Percentiles rank a stretch among this genome's conserved stretches.
phyloP scores from a whole-genome alignment of 495 filamentous ascomycete species.

The Staphylotrichum longicolle region DNA sequence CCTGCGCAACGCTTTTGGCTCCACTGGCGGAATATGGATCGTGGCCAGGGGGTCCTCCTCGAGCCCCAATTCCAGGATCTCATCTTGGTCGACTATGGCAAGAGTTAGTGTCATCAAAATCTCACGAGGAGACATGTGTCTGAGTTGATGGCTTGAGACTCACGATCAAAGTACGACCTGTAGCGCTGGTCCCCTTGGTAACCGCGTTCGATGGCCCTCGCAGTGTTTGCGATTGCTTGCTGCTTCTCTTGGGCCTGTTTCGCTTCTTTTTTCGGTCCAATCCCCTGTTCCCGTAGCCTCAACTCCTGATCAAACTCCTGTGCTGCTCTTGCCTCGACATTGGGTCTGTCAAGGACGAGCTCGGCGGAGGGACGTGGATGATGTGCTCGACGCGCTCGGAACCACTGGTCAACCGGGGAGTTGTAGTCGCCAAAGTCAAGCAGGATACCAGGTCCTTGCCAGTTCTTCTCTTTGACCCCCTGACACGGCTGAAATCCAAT shows the following conservation, averaged over 20 bases:
- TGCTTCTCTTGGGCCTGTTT: too few species aligned
- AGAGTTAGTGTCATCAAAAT: not conserved
- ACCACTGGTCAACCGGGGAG: constrained; percentile 8
- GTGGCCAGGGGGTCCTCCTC: not conserved
- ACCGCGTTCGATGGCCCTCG: not conserved
- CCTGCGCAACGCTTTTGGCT: not conserved
- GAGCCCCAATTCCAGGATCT: not conserved
- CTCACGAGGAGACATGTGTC: not conserved
- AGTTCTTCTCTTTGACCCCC: not conserved
- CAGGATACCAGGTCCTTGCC: constrained; percentile 12
- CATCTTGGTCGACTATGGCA: not conserved
- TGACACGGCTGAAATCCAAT: constrained; percentile 6
- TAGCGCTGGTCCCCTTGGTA: not conserved
- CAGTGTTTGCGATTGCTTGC: too few species aligned
- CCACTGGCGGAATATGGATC: not conserved
- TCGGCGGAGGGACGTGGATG: too few species aligned
- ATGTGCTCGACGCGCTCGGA: too few species aligned
- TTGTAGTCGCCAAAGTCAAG: constrained; percentile 17
- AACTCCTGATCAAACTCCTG: not conserved
- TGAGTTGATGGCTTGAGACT: not conserved
- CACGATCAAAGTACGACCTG: not conserved
- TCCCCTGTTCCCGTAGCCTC: not conserved
- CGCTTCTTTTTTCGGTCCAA: not conserved
- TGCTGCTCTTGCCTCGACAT: not conserved
- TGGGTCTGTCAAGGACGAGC: too few species aligned